Base-by-base conservation (phyloP, 192 early-diverging fungal species). In the Podila minutissima region DNA sequence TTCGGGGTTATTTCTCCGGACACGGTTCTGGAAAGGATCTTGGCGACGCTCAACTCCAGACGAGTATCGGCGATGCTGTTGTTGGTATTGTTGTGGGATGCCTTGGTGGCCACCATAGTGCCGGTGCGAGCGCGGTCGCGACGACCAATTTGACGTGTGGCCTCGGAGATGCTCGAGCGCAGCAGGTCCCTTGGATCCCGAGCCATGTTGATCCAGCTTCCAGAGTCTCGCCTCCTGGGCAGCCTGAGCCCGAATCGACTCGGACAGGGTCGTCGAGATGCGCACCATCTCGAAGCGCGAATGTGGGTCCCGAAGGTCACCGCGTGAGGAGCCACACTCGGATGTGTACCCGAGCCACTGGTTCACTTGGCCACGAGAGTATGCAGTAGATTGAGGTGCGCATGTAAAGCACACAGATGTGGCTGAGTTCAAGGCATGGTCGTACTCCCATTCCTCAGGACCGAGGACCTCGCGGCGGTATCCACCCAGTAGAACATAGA, bases 401-500 rank as follows among this genome's bases (percentile, higher is more conserved):
- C 65, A 51, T 31, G 48, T 11, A 29, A 63, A 35, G 22, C 62
- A 63, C 10, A 31, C n/a, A 5, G 75, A 31, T 10, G 26, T 20
- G 2, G 37, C 59, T 5, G 64, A 65, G 20, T 24, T 49, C 11
- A 68, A 22, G 10, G 17, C 32, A 11, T 66, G 65, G 12, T 78
- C 75, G 58, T 48, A 67, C 12, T 81, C 76, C 76, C 76, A 81
- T 2, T 81, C 76, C 1, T 72, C 71, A 7, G 70, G 37, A 24
- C 76, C 76, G 4, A 81, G 35, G 15, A 81, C 51, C 48, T 81
- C 66, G 5, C 76, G 64, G 15, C 71, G 64, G 53, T 81, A 81
- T 19, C 76, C 76, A 35, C 76, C 76, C 50, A 81, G 31, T 4
- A 81, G 55, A 13, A 81, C 76, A 29, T 81, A 81, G 53, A 81